These are phyloP conservation scores for Leptomonas pyrrhocoris DNA, from an alignment of 208 protist species.

Conservation along the genomic window DNA sequence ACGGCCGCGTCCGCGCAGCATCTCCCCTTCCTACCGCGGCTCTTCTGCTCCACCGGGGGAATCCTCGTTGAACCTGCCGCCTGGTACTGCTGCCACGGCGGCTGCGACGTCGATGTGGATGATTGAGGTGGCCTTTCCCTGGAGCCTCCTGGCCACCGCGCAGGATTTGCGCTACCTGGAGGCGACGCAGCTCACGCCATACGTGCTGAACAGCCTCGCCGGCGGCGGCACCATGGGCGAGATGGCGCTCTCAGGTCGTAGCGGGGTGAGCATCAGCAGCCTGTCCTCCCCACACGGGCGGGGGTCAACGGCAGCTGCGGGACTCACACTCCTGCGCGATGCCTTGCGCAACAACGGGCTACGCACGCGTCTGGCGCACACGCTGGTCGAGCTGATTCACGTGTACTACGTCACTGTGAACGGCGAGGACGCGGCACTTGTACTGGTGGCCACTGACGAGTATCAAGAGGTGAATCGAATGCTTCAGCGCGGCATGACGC, in stretches of 20 bases:
- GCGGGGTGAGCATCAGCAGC: conserved; percentile 11
- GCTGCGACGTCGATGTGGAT: conserved; percentile 20
- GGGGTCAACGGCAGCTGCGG: neutral
- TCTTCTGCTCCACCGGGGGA: neutral
- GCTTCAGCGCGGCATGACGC: conserved; percentile 53
- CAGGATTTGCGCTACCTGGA: conserved; percentile 80
- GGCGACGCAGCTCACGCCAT: conserved; percentile 36
- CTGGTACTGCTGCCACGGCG: neutral
- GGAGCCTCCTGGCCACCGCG: conserved; percentile 35
- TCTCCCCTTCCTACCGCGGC: conserved; percentile 12
- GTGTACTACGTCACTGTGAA: conserved; percentile 76
- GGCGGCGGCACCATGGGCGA: conserved; percentile 6
- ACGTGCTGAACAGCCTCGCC: conserved; percentile 19
- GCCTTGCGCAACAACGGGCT: conserved; percentile 70
- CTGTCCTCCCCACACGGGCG: conserved; percentile 17
- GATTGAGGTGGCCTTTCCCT: conserved; percentile 61
- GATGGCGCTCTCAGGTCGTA: neutral
- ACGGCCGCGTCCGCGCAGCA: conserved; percentile 6
- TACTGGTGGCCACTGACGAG: conserved; percentile 75
- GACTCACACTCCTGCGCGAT: conserved; percentile 32
- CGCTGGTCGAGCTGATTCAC: conserved; percentile 61
- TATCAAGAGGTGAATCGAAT: conserved; percentile 71
- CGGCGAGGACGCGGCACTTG: conserved; percentile 77
- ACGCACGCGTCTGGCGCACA: conserved; percentile 68
- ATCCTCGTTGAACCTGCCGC: neutral